Percentiles rank a stretch among this genome's conserved stretches.
These are phyloP conservation scores for Brassica incana DNA, from an alignment of 345 rosid species.

Conservation along the genomic window DNA sequence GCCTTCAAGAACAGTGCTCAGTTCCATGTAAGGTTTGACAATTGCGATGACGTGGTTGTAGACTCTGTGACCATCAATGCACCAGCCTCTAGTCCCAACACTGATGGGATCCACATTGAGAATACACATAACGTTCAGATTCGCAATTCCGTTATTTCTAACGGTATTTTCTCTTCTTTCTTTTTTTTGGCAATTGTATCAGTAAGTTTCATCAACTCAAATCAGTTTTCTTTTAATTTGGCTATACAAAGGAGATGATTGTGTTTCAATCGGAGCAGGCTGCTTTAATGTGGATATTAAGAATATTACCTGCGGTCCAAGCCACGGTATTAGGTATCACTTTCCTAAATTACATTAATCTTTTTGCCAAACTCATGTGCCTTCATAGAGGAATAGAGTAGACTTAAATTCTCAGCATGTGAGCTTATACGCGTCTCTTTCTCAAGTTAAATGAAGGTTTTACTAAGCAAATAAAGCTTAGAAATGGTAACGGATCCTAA, in stretches of 20 bases:
- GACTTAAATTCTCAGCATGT: neutral
- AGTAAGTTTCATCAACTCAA: neutral
- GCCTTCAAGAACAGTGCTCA: slow-evolving; percentile 61
- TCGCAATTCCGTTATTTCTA: slow-evolving; percentile 69
- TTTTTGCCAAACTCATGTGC: slow-evolving; percentile 24
- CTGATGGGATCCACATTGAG: slow-evolving; percentile 88
- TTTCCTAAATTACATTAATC: slow-evolving; percentile 2
- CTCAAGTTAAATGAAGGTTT: neutral
- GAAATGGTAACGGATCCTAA: neutral
- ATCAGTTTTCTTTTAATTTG: neutral
- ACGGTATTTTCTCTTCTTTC: slow-evolving; percentile 41
- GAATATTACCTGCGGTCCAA: slow-evolving; percentile 87
- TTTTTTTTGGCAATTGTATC: neutral
- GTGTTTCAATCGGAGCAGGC: slow-evolving; percentile 80
- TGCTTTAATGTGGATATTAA: slow-evolving; percentile 68
- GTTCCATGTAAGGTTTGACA: slow-evolving; percentile 71
- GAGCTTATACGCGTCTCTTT: neutral
- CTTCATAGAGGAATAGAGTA: slow-evolving; percentile 12
- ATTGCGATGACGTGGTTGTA: slow-evolving; percentile 46
- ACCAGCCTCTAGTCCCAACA: slow-evolving; percentile 80
- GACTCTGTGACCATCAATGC: slow-evolving; percentile 59
- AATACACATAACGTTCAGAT: slow-evolving; percentile 57
- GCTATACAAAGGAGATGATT: slow-evolving; percentile 67
- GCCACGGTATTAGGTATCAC: slow-evolving; percentile 86
- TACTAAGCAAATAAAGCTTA: neutral